Evolutionary conservation across 768 basidiomycete species (phyloP).

Genomic region (Lanmaoa rubissima): DNA sequence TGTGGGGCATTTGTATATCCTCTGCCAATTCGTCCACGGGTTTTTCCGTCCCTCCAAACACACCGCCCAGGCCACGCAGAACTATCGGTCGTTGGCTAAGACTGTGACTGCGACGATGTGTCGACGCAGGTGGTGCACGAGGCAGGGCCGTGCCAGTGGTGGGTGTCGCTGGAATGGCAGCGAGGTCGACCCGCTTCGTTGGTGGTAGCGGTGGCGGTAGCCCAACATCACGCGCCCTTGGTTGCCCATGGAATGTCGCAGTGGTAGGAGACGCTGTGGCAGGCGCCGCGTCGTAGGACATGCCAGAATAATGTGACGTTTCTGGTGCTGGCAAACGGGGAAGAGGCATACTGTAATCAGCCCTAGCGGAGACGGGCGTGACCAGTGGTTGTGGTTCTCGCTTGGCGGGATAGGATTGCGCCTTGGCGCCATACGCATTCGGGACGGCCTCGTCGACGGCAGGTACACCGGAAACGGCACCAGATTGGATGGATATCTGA

Average conservation of each 20-base stretch:
- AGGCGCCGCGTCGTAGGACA: conserved; percentile 67
- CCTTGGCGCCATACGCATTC: conserved; percentile 23
- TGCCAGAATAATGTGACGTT: conserved; percentile 75
- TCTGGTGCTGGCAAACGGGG: conserved; percentile 80
- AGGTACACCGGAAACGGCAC: conserved; percentile 17
- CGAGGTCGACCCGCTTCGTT: conserved; percentile 33
- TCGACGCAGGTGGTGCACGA: conserved; percentile 72
- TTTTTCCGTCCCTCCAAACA: conserved; percentile 48
- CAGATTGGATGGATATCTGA: conserved; percentile 61
- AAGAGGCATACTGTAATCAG: conserved; percentile 81
- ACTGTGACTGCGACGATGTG: conserved; percentile 81
- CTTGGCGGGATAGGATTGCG: conserved; percentile 32
- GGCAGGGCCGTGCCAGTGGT: conserved; percentile 42
- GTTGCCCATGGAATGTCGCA: conserved; percentile 55
- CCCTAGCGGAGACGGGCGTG: conserved; percentile 38
- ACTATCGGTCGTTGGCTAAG: conserved; percentile 69
- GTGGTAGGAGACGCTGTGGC: conserved; percentile 55
- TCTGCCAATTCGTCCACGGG: conserved; percentile 44
- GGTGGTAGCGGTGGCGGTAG: conserved; percentile 36
- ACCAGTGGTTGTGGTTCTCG: conserved; percentile 29
- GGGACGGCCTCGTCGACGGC: conserved; percentile 21
- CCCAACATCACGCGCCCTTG: conserved; percentile 67
- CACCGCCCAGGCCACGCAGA: conserved; percentile 50
- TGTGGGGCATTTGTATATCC: conserved; percentile 46
- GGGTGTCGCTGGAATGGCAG: conserved; percentile 22